Evolutionary conservation across 768 basidiomycete genomes (phyloP), one percentile per base, ranked within the genome.

Genomic region (Mycena kentingensis): DNA sequence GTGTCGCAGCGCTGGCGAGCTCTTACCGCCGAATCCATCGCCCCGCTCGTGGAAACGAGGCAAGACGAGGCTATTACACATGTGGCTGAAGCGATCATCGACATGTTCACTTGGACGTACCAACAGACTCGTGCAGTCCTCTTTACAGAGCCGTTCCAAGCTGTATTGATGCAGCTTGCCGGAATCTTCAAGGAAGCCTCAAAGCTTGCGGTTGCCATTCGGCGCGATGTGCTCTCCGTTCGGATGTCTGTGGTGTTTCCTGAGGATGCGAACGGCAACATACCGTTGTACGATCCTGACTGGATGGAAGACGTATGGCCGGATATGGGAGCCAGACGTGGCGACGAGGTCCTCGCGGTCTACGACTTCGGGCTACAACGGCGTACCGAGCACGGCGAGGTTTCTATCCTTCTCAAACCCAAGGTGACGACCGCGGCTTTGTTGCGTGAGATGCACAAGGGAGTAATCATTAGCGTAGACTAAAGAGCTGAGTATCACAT

Each of bases 171-270:
- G 5, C 37, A 19, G 21, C 37, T 63, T 2, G 18, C 2, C 18
- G 24, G 28, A 16, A 4, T 63, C 22, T 60, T 32, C 47, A 26
- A 44, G 0, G 52, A 54, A 8, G 61, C 61, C 6, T 16, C 7
- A 32, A 13, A 47, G 26, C 52, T 63, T 10, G 46, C 61, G 2
- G 8, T 60, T 36, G 31, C 35, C 7, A 35, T 49, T 21, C 60
- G 57, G 16, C 59, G 55, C 16, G 61, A 62, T 34, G 32, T 63
- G 6, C 46, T 63, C 6, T 52, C 58, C 15, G 58, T 60, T 22
- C 54, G 51, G 15, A 55, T 60, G 61, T 43, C 49, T 6, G 52
- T 60, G 12, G 28, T 46, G 25, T 39, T 27, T 7, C 41, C 50
- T n/a, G 16, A 11, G 41, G 25, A 32, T 4, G 5, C 4, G 25